A percentile compares a stretch with the other conserved stretches of the same genome.
Evolutionary conservation across 1,284 basidiomycete genomes (phyloP).

Genomic region (Ustilago curta): DNA sequence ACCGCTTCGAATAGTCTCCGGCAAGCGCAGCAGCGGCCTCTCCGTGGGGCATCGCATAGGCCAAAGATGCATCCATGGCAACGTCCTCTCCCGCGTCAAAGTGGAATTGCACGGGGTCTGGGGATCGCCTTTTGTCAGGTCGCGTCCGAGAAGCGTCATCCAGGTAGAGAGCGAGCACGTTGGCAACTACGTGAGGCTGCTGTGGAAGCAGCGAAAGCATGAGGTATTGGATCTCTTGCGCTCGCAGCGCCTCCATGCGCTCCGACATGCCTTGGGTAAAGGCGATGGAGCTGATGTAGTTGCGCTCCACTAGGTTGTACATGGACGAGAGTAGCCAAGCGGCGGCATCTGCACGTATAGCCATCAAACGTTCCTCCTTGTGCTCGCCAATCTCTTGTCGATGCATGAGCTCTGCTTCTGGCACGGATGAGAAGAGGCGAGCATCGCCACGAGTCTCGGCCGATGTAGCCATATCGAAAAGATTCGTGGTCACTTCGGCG

Average conservation of each 20-base stretch:
- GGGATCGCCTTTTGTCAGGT: slow-evolving; percentile 14
- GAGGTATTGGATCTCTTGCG: slow-evolving; percentile 17
- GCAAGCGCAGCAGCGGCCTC: slow-evolving; percentile 7
- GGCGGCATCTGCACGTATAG: slow-evolving; percentile 30
- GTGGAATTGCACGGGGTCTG: background rate
- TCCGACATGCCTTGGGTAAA: slow-evolving; percentile 33
- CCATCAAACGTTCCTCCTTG: slow-evolving; percentile 15
- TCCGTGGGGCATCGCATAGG: slow-evolving; percentile 21
- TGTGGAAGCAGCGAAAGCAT: slow-evolving; percentile 20
- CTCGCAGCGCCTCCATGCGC: slow-evolving; percentile 20
- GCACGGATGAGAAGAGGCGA: slow-evolving; percentile 23
- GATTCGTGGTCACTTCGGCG: slow-evolving; percentile 1
- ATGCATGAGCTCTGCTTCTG: slow-evolving; percentile 35
- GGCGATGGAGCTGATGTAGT: slow-evolving; percentile 16
- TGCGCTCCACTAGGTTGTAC: slow-evolving; percentile 19
- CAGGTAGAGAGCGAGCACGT: slow-evolving; percentile 18
- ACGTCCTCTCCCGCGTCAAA: background rate
- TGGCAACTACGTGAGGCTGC: slow-evolving; percentile 20
- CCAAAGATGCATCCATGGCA: slow-evolving; percentile 8
- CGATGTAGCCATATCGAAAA: slow-evolving; percentile 18
- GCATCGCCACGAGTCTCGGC: slow-evolving; percentile 12
- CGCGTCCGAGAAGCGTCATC: slow-evolving; percentile 10
- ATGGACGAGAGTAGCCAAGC: slow-evolving; percentile 26
- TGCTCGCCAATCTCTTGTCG: slow-evolving; percentile 19
- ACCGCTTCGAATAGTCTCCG: background rate